Evolutionary conservation across 805 yeast species (phyloP).

Genomic region (Starmerella powellii): DNA sequence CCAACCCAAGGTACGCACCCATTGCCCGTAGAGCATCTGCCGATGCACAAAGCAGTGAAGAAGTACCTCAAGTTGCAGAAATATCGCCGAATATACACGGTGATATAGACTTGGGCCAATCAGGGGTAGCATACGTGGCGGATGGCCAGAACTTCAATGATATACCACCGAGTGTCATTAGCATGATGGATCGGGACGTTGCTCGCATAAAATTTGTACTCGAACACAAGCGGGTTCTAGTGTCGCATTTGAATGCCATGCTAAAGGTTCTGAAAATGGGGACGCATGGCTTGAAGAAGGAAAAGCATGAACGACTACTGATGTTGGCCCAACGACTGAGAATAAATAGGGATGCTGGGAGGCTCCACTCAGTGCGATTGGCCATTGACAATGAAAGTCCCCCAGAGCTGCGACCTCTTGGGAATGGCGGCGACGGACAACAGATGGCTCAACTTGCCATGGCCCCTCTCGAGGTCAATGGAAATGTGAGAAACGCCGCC

Average conservation of each 20-base stretch:
- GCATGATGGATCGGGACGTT: neutral
- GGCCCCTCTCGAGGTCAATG: neutral
- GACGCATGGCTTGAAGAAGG: conserved; percentile 48
- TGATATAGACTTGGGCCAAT: too few relatives aligned
- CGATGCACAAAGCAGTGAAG: too few relatives aligned
- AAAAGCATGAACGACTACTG: conserved; percentile 43
- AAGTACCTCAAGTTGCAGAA: too few relatives aligned
- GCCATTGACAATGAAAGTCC: conserved; percentile 4
- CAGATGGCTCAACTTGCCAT: neutral
- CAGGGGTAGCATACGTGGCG: too few relatives aligned
- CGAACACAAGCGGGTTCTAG: conserved; percentile 5
- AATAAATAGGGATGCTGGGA: neutral
- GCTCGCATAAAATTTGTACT: neutral
- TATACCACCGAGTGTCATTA: too few relatives aligned
- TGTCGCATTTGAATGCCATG: conserved; percentile 26
- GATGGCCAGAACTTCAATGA: too few relatives aligned
- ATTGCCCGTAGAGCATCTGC: too few relatives aligned
- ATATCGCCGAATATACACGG: too few relatives aligned
- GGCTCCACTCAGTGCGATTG: conserved; percentile 1
- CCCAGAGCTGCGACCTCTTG: neutral
- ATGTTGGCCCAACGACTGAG: conserved; percentile 15
- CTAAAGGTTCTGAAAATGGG: conserved; percentile 35
- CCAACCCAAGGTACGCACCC: too few relatives aligned
- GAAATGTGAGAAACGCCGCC: too few relatives aligned
- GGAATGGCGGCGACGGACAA: too few relatives aligned